Conservation (phyloP, 192 early-diverging fungal genomes). For the Backusella morwellensis region DNA sequence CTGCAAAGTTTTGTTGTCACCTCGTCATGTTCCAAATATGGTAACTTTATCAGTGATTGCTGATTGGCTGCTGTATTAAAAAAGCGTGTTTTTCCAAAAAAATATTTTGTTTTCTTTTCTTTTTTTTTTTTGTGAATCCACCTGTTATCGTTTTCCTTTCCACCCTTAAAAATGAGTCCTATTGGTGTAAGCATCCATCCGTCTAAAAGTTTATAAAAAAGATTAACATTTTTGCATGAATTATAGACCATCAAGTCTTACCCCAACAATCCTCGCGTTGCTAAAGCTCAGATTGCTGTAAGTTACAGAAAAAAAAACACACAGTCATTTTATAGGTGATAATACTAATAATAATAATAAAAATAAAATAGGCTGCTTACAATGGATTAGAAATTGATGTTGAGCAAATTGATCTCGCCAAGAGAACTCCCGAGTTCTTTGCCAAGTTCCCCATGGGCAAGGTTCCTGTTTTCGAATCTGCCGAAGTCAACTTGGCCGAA, state of each 20-base stretch:
- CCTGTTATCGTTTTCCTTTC: background rate
- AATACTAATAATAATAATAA: background rate
- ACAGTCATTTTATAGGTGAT: background rate
- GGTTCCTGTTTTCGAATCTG: conserved; percentile 84
- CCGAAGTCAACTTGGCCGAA: conserved; percentile 73
- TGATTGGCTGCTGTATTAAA: too few relatives aligned
- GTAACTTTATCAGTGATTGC: too few relatives aligned
- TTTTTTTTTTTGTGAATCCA: background rate
- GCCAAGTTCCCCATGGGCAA: conserved; percentile 91
- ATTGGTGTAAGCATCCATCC: conserved; percentile 17
- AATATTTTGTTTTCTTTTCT: too few relatives aligned
- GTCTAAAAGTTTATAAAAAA: background rate
- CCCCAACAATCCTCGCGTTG: conserved; percentile 72
- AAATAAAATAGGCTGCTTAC: conserved; percentile 61
- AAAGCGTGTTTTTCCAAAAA: background rate
- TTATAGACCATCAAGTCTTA: conserved; percentile 54
- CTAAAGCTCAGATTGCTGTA: conserved; percentile 56
- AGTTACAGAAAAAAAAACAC: background rate
- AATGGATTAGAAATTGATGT: conserved; percentile 72
- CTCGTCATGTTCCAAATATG: too few relatives aligned
- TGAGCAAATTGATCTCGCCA: conserved; percentile 61
- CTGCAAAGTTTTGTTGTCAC: too few relatives aligned
- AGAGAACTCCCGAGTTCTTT: conserved; percentile 76
- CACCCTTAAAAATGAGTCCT: conserved; percentile 6
- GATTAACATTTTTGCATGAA: background rate